A percentile compares a stretch with the other conserved stretches of the same genome.
Evolutionary conservation across 306 rosid species (phyloP).

Genomic region (Heteromeles arbutifolia): DNA sequence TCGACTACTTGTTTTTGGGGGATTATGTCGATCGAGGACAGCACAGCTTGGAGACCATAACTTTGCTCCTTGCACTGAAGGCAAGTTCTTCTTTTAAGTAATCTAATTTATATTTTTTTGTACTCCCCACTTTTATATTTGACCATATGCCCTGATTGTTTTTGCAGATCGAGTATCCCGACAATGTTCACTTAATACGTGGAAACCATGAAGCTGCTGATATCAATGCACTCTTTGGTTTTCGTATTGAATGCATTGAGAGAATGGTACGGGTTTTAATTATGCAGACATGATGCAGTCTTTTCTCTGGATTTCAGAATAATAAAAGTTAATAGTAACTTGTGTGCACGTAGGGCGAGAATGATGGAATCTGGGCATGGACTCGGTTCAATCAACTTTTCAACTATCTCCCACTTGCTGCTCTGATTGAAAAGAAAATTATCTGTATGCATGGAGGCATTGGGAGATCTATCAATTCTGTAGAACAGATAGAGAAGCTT

Average conservation of each 20-base stretch:
- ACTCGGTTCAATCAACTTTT: constrained; percentile 98
- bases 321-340: constrained; percentile 23
- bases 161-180: constrained; percentile 94
- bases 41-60: constrained; percentile 98
- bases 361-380: constrained; percentile 99
- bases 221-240: constrained; percentile 97
- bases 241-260: constrained; percentile 98
- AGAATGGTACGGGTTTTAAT: constrained; percentile 68
- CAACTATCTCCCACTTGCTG: constrained; percentile 96
- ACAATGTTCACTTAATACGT: constrained; percentile 91
- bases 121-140: constrained; percentile 19
- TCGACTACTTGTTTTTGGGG: constrained; percentile 97
- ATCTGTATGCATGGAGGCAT: constrained; percentile 99
- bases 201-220: constrained; percentile 99
- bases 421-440: constrained; percentile 93
- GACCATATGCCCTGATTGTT: constrained; percentile 23
- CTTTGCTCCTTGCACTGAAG: constrained; percentile 97
- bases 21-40: constrained; percentile 99
- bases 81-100: constrained; percentile 32
- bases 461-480: constrained; percentile 89
- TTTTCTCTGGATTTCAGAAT: constrained; percentile 11
- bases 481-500: constrained; percentile 96
- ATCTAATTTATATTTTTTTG: constrained; percentile 6
- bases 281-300: constrained; percentile 13
- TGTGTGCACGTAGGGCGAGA: constrained; percentile 71